Evolutionary conservation across 2,329 filamentous ascomycete genomes (phyloP), one percentile per base, ranked within the genome.

Genomic region (Ascochyta fabae): DNA sequence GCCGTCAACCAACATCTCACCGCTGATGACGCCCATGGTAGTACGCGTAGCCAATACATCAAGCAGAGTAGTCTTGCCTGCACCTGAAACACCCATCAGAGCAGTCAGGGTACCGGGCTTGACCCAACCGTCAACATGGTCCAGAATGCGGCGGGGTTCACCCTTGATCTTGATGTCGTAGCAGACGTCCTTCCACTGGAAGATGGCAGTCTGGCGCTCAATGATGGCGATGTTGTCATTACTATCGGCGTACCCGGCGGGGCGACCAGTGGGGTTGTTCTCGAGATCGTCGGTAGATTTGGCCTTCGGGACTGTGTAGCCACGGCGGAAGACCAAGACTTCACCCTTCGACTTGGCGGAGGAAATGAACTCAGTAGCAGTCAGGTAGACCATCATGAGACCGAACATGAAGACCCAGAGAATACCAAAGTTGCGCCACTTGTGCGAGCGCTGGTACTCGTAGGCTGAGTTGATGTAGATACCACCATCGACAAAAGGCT

Each of bases 31-130:
- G 77, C 93, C 93, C 87, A 95, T 94, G 0, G 90, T 92, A 10
- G 89, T 89, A 72, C 93, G 88, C 56, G 90, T 90, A 41, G 93
- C 93, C 61, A 97, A 82, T 33, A 91, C 90, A 75, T 96, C 91
- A 29, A 97, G 79, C 26, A 97, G 84, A 1, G 93, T 96, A 0
- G 93, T 97, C 77, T 97, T 97, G 55, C 93, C 93, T n/a, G 93
- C 93, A 64, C 93, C 92, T 29, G 89, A 92, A 7, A 93, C 91
- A 78, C 92, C 90, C 92, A 96, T 96, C 3, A 96, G 81, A 35
- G 91, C 92, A 12, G 92, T 73, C 48, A 96, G 75, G 15, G 91
- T 96, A 56, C 93, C 93, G 3, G 93, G 93, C 76, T 96, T 95
- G 56, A 97, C 92, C 90, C 91, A 97, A 33, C 93, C 93, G 69